A percentile compares a stretch with the other conserved stretches of the same genome.
phyloP scores from a whole-genome alignment of 108 stramenopile genomes.

The Fistulifera pelliculosa region DNA sequence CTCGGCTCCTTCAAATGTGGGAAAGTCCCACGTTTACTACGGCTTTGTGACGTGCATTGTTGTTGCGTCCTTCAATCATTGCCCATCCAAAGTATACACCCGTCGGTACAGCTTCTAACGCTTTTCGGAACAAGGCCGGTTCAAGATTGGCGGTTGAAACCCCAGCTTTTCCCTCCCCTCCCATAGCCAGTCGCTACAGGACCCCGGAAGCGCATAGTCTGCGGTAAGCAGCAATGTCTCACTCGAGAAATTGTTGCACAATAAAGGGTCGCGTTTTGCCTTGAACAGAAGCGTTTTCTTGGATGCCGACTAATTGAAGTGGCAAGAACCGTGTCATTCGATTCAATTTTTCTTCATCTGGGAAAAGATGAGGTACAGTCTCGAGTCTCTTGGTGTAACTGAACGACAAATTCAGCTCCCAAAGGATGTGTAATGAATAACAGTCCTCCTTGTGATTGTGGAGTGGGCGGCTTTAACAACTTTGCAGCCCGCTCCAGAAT shows the following conservation, averaged over 20 bases:
- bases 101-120: slow-evolving; percentile 41
- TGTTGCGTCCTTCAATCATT: slow-evolving; percentile 36
- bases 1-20: slow-evolving; percentile 84
- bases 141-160: slow-evolving; percentile 89
- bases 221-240: slow-evolving; percentile 3
- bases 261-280: background rate
- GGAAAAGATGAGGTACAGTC: slow-evolving; percentile 22
- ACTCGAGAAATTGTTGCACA: background rate
- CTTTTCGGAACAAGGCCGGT: slow-evolving; percentile 62
- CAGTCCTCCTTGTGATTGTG: background rate
- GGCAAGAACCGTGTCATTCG: background rate
- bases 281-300: background rate
- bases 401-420: slow-evolving; percentile 15
- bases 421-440: slow-evolving; percentile 21
- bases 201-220: slow-evolving; percentile 45
- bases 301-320: background rate
- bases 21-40: slow-evolving; percentile 88
- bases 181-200: slow-evolving; percentile 73
- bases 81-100: slow-evolving; percentile 89
- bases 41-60: slow-evolving; percentile 45
- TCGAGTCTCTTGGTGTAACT: slow-evolving; percentile 14
- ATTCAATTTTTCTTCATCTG: slow-evolving; percentile 5
- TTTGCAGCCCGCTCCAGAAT: slow-evolving; percentile 12
- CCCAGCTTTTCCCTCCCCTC: slow-evolving; percentile 82
- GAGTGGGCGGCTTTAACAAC: background rate